Percentiles rank a stretch among this genome's conserved stretches.
phyloP scores from a whole-genome alignment of 352 stramenopile species.

The Globisporangium carolinianum region DNA sequence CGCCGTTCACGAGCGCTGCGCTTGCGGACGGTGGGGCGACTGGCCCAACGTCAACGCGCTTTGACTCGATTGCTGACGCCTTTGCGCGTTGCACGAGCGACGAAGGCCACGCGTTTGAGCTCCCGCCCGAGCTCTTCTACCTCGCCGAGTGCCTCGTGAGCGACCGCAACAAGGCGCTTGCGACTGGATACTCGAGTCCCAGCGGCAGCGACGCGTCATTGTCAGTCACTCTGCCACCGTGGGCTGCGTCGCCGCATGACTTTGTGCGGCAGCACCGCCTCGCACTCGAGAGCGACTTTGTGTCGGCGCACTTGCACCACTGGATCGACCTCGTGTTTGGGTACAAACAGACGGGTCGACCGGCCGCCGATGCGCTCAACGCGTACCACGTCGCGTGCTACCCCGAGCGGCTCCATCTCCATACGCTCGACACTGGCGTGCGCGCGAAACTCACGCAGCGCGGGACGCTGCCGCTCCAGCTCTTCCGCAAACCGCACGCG shows the following conservation, averaged over 20 bases:
- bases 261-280: conserved; percentile 96
- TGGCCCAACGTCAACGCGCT: conserved; percentile 18
- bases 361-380: conserved; percentile 87
- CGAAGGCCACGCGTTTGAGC: conserved; percentile 56
- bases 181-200: conserved; percentile 32
- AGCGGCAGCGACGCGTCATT: conserved; percentile 63
- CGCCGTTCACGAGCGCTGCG: conserved; percentile 51
- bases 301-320: conserved; percentile 95
- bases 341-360: conserved; percentile 91
- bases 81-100: conserved; percentile 51
- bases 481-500: conserved; percentile 74
- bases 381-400: conserved; percentile 89
- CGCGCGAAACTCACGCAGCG: conserved; percentile 60
- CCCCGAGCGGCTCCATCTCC: conserved; percentile 66
- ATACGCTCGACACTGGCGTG: conserved; percentile 47
- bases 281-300: conserved; percentile 97
- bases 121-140: conserved; percentile 81
- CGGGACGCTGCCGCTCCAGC: conserved; percentile 66
- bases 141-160: conserved; percentile 64
- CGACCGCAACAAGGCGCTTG: conserved; percentile 55
- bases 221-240: conserved; percentile 82
- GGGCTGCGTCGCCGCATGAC: conserved; percentile 92
- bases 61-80: conserved; percentile 57
- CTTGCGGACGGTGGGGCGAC: conserved; percentile 17
- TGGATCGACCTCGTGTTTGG: conserved; percentile 99